Evolutionary conservation across 192 early-diverging fungal genomes (phyloP).

Genomic region (Dispira parvispora): DNA sequence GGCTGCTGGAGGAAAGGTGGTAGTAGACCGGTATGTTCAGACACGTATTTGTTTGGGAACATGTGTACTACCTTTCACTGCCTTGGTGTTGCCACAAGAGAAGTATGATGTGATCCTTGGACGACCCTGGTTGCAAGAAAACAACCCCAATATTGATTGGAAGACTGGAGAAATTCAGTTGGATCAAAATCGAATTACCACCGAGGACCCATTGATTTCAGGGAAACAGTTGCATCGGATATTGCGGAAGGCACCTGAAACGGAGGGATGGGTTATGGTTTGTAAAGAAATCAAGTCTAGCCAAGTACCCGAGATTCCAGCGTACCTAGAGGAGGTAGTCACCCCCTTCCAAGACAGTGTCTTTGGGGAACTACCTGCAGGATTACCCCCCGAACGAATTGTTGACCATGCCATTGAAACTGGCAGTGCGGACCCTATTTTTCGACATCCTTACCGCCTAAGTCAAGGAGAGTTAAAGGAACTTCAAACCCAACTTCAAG

Average conservation of each 20-base stretch:
- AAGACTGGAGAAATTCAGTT: not conserved
- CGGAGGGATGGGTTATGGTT: too few species aligned
- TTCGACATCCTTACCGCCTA: slow-evolving; percentile 10
- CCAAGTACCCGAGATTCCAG: not conserved
- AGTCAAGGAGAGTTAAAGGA: slow-evolving; percentile 8
- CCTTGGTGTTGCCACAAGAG: not conserved
- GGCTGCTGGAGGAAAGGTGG: not conserved
- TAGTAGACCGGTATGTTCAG: not conserved
- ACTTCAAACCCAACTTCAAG: slow-evolving; percentile 8
- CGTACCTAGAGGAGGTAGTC: not conserved
- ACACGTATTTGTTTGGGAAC: not conserved
- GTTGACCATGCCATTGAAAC: not conserved
- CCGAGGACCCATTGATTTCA: not conserved
- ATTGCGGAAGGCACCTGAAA: too few species aligned
- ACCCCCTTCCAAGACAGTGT: not conserved
- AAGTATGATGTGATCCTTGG: not conserved
- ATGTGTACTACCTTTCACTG: not conserved
- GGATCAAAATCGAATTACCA: not conserved
- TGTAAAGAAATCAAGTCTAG: not conserved
- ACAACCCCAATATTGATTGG: not conserved
- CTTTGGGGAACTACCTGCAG: not conserved
- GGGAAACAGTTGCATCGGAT: not conserved
- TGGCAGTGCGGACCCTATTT: not conserved
- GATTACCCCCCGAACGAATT: not conserved
- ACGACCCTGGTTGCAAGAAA: not conserved